Percentiles rank a stretch among this genome's conserved stretches.
phyloP scores from a whole-genome alignment of 2,329 filamentous ascomycete species.

The Nemania serpens region DNA sequence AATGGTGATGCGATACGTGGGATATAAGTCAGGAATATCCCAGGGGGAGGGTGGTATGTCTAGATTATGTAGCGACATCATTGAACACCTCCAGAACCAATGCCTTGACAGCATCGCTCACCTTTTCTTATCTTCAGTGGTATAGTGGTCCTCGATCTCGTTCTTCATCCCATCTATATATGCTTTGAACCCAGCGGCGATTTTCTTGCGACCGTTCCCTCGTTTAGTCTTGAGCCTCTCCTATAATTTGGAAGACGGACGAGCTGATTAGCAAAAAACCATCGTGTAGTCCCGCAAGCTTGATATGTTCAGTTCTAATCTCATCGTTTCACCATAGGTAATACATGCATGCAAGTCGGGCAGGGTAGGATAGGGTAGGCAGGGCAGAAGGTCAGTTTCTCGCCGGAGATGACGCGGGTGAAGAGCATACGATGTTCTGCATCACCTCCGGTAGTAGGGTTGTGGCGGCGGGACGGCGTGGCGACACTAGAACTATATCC shows the following conservation, averaged over 20 bases:
- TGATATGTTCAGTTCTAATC: too few relatives aligned
- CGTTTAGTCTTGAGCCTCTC: slow-evolving; percentile 32
- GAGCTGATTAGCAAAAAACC: slow-evolving; percentile 16
- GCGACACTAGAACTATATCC: slow-evolving; percentile 19
- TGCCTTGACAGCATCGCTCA: slow-evolving; percentile 22
- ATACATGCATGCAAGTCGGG: not conserved
- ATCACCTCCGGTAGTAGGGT: slow-evolving; percentile 28
- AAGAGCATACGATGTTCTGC: slow-evolving; percentile 34
- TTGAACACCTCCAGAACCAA: too few relatives aligned
- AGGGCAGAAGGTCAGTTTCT: not conserved
- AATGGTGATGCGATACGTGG: too few relatives aligned
- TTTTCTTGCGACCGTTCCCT: slow-evolving; percentile 24
- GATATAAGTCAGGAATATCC: not conserved
- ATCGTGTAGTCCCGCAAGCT: not conserved
- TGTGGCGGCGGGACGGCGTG: slow-evolving; percentile 11
- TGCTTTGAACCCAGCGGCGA: slow-evolving; percentile 26
- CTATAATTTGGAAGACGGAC: slow-evolving; percentile 17
- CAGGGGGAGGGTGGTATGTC: not conserved
- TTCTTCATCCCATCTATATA: slow-evolving; percentile 24
- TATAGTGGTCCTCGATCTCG: slow-evolving; percentile 28
- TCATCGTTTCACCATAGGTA: not conserved
- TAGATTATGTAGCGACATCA: not conserved
- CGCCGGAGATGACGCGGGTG: too few relatives aligned
- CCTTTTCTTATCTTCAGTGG: slow-evolving; percentile 28
- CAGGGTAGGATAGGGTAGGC: not conserved